Base-by-base conservation (phyloP, 2,329 filamentous ascomycete species). In the Xenoacremonium recifei region DNA sequence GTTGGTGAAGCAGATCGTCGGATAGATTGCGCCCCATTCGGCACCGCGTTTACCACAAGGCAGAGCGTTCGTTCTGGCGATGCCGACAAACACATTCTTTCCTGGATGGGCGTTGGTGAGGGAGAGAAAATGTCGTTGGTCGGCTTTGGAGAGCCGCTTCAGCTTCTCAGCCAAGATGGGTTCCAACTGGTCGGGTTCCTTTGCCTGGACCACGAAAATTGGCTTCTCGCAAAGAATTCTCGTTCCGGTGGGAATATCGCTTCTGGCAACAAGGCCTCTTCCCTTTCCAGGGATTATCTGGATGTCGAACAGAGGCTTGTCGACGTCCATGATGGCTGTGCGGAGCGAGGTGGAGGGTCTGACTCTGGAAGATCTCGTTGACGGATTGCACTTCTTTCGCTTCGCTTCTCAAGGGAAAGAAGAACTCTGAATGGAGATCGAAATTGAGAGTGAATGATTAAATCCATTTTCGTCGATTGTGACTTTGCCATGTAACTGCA, bases 1-100 rank as follows among this genome's bases (percentile, higher is more conserved):
- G 12, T 38, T 38, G 25, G 30, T 38, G 35, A 29, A 18, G 25
- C 21, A 29, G 6, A 38, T 38, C 5, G 35, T 38, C 13, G 35
- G 21, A 13, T 38, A 38, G 5, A 38, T 11, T 29, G 21, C 35
- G 7, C 35, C 35, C 3, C 6, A 12, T 29, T 39, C 9, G 6
- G 9, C 9, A 15, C 29, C 29, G 10, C 6, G 15, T n/a, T n/a
- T n/a, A 11, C 29, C 29, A 16, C 29, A 32, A 32, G 29, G 29
- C 10, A 32, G 29, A 11, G 15, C 15, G 29, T 32, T 32, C 16
- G 29, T 32, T 32, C 15, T 32, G 16, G 15, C 29, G 16, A 16
- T 32, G 29, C 29, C 29, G 29, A 9, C 29, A 15, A 32, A 32
- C 6, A 15, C 10, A 16, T 11, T 11, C 15, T 10, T 11, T 32